A percentile compares a stretch with the other conserved stretches of the same genome.
phyloP scores from a whole-genome alignment of 2,329 filamentous ascomycete species.

The Paecilomyces formosus region DNA sequence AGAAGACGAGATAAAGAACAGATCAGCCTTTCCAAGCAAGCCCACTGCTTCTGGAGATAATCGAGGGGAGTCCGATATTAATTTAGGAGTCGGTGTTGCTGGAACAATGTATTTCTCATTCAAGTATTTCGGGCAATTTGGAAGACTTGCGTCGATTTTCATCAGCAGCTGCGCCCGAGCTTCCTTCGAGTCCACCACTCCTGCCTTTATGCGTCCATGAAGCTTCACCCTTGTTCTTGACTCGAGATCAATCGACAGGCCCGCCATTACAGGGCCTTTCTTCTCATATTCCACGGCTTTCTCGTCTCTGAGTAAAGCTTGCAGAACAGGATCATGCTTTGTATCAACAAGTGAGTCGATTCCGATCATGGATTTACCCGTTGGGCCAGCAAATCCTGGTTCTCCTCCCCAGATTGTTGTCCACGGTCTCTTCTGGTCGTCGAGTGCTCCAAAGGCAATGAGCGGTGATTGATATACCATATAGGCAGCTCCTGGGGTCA shows the following conservation, averaged over 20 bases:
- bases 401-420: slow-evolving; percentile 71
- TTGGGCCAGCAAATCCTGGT: slow-evolving; percentile 56
- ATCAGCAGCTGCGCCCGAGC: slow-evolving; percentile 54
- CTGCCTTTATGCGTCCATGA: slow-evolving; percentile 61
- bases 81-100: slow-evolving; percentile 46
- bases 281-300: slow-evolving; percentile 36
- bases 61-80: slow-evolving; percentile 41
- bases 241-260: slow-evolving; percentile 56
- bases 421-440: slow-evolving; percentile 61
- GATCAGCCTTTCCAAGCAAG: slow-evolving; percentile 58
- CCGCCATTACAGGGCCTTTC: slow-evolving; percentile 49
- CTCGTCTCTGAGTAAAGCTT: slow-evolving; percentile 50
- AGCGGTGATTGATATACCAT: slow-evolving; percentile 59
- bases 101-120: slow-evolving; percentile 62
- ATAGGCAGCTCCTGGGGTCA: slow-evolving; percentile 54
- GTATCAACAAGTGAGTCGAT: slow-evolving; percentile 55
- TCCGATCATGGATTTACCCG: slow-evolving; percentile 58
- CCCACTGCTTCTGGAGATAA: slow-evolving; percentile 50
- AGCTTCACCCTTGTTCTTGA: slow-evolving; percentile 67
- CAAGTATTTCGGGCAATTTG: slow-evolving; percentile 79
- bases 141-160: slow-evolving; percentile 56
- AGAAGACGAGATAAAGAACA: slow-evolving; percentile 70
- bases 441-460: slow-evolving; percentile 66
- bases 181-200: slow-evolving; percentile 38
- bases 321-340: slow-evolving; percentile 61